Conservation (phyloP, 768 basidiomycete genomes). For the Suillus hirtellus region DNA sequence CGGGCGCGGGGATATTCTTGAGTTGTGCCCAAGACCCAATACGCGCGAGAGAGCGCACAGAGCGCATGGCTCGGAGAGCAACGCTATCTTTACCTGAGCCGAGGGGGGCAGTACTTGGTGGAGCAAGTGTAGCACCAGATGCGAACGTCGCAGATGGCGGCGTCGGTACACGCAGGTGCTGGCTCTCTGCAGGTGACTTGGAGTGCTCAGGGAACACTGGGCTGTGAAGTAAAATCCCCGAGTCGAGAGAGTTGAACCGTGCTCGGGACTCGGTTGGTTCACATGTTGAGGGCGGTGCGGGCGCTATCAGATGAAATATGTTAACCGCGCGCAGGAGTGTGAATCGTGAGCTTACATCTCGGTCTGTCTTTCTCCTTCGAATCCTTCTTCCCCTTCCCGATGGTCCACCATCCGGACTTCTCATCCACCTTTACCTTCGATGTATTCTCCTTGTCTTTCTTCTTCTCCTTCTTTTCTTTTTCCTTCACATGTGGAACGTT, state of each 20-base stretch:
- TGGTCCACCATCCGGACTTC: constrained; percentile 80
- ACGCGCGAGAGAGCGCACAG: constrained; percentile 68
- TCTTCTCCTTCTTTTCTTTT: constrained; percentile 36
- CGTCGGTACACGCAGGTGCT: constrained; percentile 19
- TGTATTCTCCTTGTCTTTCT: constrained; percentile 34
- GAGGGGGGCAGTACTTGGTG: constrained; percentile 28
- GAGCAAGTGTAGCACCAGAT: constrained; percentile 36
- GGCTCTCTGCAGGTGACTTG: constrained; percentile 15
- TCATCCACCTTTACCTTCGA: constrained; percentile 45
- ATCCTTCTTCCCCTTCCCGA: constrained; percentile 72
- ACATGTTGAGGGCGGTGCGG: constrained; percentile 38
- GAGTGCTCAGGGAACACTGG: constrained; percentile 20
- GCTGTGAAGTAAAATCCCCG: constrained; percentile 37
- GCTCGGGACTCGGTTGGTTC: constrained; percentile 37
- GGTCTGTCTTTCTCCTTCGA: constrained; percentile 60
- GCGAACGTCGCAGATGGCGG: constrained; percentile 35
- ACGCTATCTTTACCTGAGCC: constrained; percentile 56
- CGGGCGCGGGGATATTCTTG: constrained; percentile 38
- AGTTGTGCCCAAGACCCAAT: constrained; percentile 74
- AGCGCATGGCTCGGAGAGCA: constrained; percentile 76
- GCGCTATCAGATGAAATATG: constrained; percentile 34
- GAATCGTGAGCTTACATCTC: constrained; percentile 25
- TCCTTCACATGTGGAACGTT: constrained; percentile 43
- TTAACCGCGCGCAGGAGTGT: constrained; percentile 12
- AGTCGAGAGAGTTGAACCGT: constrained; percentile 67